Evolutionary conservation across 23 red algal genomes (phyloP), one percentile per base, ranked within the genome.

Genomic region (Gracilaria vermiculophylla): DNA sequence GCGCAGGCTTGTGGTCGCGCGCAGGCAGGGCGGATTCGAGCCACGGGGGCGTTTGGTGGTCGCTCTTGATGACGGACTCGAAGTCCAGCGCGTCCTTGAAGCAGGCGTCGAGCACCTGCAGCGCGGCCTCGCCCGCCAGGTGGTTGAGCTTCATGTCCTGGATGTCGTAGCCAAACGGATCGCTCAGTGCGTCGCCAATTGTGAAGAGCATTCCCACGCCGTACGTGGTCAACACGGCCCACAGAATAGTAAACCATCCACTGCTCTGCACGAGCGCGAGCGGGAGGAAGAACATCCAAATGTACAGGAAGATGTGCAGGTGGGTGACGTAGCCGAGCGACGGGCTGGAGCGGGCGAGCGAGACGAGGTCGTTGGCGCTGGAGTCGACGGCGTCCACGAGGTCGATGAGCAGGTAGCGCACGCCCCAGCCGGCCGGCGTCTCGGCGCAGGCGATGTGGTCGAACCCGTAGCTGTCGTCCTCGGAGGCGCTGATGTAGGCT

Each of bases 171-270:
- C 81, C 81, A 71, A 54, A 86, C 2, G 81, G 81, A 67, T 86
- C 58, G 21, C 25, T 86, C 0, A 86, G 44, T 3, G 60, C 65
- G 19, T 53, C 56, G 25, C 53, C 62, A 71, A 72, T 70, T 1
- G 47, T 69, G 61, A 86, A 86, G 17, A 86, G 28, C 81, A 86
- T 86, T 11, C 81, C 81, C 15, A 86, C 65, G 10, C 81, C 81
- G 29, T 86, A 86, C 5, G 81, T 71, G 20, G 61, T 86, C 3
- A 86, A 27, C 15, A 86, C 62, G n/a, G 62, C 54, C 81, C 81
- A 86, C 7, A 86, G 61, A 50, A 86, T 70, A 10, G 81, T 86
- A 17, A 86, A 86, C 81, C 81, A 86, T 53, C 81, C 81, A 53
- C 81, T 86, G 66, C 53, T 86, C 7, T 54, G 50, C 5, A 86